Evolutionary conservation across 1,139 yeast species (phyloP).

Genomic region (Zygoascus sp.): DNA sequence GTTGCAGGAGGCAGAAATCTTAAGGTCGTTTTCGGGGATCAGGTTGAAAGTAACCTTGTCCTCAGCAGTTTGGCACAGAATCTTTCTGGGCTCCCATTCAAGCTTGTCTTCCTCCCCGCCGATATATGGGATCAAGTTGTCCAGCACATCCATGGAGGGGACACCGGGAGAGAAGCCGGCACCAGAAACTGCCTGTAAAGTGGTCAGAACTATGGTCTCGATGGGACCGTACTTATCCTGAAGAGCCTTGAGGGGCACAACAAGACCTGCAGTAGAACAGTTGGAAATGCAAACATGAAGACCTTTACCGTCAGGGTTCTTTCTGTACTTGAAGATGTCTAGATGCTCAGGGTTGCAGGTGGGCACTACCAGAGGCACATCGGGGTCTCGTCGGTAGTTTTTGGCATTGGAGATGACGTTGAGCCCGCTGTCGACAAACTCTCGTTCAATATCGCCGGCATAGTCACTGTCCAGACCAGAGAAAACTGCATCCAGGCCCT

Average conservation of each 20-base stretch:
- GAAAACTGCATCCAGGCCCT: conserved; percentile 88
- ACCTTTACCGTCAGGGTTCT: conserved; percentile 55
- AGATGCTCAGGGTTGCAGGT: conserved; percentile 94
- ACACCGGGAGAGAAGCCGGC: conserved; percentile 99
- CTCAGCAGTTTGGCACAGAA: conserved; percentile 57
- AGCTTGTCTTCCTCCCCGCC: conserved; percentile 98
- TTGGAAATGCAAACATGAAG: conserved; percentile 91
- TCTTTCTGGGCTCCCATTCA: conserved; percentile 97
- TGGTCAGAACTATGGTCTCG: conserved; percentile 80
- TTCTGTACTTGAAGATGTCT: conserved; percentile 62
- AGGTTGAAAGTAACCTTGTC: conserved; percentile 49
- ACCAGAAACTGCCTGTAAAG: conserved; percentile 96
- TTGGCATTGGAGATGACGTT: conserved; percentile 92
- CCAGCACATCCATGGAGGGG: conserved; percentile 89
- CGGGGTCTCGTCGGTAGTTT: conserved; percentile 82
- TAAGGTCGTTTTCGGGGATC: conserved; percentile 64
- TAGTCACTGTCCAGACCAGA: conserved; percentile 92
- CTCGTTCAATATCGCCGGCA: conserved; percentile 90
- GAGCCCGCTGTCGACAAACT: conserved; percentile 73
- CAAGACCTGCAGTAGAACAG: conserved; percentile 97
- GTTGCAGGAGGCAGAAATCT: conserved; percentile 93
- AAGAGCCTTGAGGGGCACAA: conserved; percentile 92
- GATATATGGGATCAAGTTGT: conserved; percentile 90
- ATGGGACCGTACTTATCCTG: conserved; percentile 87
- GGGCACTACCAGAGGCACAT: conserved; percentile 92